Conservation (phyloP, 1,284 basidiomycete genomes). For the Malassezia vespertilionis region DNA sequence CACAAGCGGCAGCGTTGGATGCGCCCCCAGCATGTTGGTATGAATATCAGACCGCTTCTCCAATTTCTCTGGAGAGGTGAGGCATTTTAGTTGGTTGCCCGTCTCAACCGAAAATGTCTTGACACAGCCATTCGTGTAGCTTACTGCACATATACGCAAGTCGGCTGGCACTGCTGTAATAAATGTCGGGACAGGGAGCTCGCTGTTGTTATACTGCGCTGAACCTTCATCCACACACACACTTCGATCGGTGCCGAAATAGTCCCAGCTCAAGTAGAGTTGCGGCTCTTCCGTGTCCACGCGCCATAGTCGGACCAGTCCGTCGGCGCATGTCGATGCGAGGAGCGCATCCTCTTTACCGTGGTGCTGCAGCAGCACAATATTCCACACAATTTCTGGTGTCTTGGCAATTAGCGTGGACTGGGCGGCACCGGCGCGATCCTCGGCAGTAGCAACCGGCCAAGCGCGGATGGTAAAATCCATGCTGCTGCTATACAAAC, state of each 20-base stretch:
- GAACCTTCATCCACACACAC: constrained; percentile 48
- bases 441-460: constrained; percentile 51
- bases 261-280: constrained; percentile 61
- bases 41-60: constrained; percentile 52
- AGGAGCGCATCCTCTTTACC: constrained; percentile 52
- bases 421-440: neutral
- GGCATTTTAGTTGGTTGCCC: constrained; percentile 63
- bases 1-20: constrained; percentile 77
- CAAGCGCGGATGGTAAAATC: constrained; percentile 88
- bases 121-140: constrained; percentile 77
- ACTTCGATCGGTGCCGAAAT: constrained; percentile 51
- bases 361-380: constrained; percentile 53
- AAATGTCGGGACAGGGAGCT: constrained; percentile 59
- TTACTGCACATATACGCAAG: constrained; percentile 55
- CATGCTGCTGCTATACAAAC: constrained; percentile 79
- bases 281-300: neutral
- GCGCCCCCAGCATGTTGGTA: constrained; percentile 77
- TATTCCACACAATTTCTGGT: constrained; percentile 79
- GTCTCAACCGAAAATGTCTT: constrained; percentile 80
- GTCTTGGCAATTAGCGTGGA: constrained; percentile 75
- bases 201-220: constrained; percentile 22
- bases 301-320: constrained; percentile 77
- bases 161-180: constrained; percentile 61
- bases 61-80: too few species aligned
- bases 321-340: constrained; percentile 81